Conservation (phyloP, 2,329 filamentous ascomycete species). For the Scedosporium aurantiacum region DNA sequence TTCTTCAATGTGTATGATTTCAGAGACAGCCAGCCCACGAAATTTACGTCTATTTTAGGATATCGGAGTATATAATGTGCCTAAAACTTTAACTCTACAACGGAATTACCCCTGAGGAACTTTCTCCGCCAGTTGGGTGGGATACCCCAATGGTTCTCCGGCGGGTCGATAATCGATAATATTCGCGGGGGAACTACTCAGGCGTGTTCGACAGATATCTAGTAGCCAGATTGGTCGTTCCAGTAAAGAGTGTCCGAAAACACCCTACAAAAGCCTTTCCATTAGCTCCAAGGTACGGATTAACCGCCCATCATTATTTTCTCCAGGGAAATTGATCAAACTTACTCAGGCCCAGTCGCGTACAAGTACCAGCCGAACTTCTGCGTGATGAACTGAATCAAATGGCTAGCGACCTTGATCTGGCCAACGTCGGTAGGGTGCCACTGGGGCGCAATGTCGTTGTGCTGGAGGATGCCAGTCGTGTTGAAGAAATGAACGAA, state of each 20-base stretch:
- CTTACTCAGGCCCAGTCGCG: slow-evolving; percentile 41
- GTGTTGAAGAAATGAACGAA: slow-evolving; percentile 54
- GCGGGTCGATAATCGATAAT: no score
- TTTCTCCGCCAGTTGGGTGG: no score
- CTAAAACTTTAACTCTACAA: no score
- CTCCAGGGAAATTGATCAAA: slow-evolving; percentile 13
- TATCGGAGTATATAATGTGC: no score
- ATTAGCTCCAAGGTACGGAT: not conserved
- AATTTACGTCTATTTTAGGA: no score
- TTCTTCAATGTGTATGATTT: no score
- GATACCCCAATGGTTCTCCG: no score
- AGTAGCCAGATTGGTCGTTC: slow-evolving; percentile 38
- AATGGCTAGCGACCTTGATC: slow-evolving; percentile 48
- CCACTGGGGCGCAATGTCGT: slow-evolving; percentile 46
- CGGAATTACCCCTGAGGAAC: no score
- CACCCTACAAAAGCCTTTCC: not conserved
- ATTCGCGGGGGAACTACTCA: no score
- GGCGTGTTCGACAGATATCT: not conserved
- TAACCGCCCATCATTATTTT: not conserved
- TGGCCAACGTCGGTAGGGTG: slow-evolving; percentile 52
- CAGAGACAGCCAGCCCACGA: no score
- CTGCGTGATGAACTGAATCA: slow-evolving; percentile 45
- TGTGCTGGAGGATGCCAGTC: slow-evolving; percentile 48
- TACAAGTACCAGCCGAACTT: slow-evolving; percentile 45
- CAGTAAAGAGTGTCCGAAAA: slow-evolving; percentile 35